Base-by-base conservation (phyloP, 345 rosid species). In the Lepidium didymum region DNA sequence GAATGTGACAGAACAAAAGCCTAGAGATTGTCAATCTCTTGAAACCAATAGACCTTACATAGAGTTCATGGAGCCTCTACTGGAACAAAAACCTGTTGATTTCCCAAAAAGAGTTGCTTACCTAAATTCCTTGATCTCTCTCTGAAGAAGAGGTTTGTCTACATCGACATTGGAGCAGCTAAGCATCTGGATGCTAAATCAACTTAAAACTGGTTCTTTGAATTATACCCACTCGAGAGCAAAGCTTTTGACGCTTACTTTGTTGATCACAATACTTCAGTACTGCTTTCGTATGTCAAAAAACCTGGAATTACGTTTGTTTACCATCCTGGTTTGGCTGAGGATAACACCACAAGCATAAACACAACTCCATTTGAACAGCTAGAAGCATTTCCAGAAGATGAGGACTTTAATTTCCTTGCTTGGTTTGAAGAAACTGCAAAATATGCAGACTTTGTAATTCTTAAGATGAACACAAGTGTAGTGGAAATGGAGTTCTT, bases 241-340 rank as follows among this genome's bases (percentile, higher is more conserved):
- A 83, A 70, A 34, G 80, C 82, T 13, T 89, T 92, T 68, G 75
- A 74, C 47, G 76, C 80, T 16, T 91, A 87, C 64, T 78, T 91
- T 54, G 94, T 91, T 1, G 89, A 89, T 40, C 92, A 91, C 62
- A 89, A 89, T 67, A 78, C 90, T 34, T 89, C 97, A 3, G 82
- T 84, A 10, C 74, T 91, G 75, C 79, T 82, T 13, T 83, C 90
- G 5, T 82, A 80, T 47, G 84, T 89, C 16, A 83, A 78, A 54
- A 80, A 65, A 58, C 89, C 94, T 0, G 92, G 94, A 21, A 59
- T 85, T 21, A 84, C 83, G 62, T 89, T 92, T 62, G 79, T 92
- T 62, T 92, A 92, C 69, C 80, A 84, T 73, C 98, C 98, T 0
- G 94, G 75, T 37, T 84, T 89, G 3, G 81, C 83, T 18, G 91